Base-by-base conservation (phyloP, 129 eudicot genomes). In the Helichrysum umbraculigerum region DNA sequence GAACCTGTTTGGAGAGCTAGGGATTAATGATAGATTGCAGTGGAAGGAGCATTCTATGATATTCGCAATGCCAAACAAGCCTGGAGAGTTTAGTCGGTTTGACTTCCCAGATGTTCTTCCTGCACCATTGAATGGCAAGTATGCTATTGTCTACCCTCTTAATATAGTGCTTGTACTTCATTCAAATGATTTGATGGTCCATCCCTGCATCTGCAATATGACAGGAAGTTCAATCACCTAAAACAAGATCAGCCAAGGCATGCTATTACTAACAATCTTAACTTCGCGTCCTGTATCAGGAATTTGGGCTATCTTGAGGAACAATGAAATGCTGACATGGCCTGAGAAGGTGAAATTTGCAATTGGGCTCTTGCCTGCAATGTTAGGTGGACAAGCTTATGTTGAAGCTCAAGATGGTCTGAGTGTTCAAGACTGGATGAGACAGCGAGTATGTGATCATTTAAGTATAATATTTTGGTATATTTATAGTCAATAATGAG, bases 1-100 rank as follows among this genome's bases (percentile, higher is more conserved):
- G 87, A 95, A 91, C 86, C 86, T 95, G 68, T 95, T 95, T 86
- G 92, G 96, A 72, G 99, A 95, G 77, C 85, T 95, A 61, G 97
- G 92, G 32, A 91, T 95, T 21, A 83, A 94, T 78, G 92, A 95
- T 80, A 87, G 99, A 67, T 74, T 95, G 86, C 99, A 95, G 78
- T 95, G 99, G 99, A 95, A 95, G 84, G 99, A 91, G 74, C 99
- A 95, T 80, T 89, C 97, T 8, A 95, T 95, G 99, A 95, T 91
- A 74, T 95, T 95, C 58, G 99, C 97, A 30, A 91, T 91, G 94
- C 97, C 99, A 71, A 85, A 85, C 81, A 95, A 95, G 83, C 99
- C 96, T 25, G 99, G 99, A 35, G 90, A 91, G 69, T 95, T 89
- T 78, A 94, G 99, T 76, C 86, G 97, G 44, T 94, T 94, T 74